Conservation (phyloP, 169 alveolate genomes). For the Condylostoma magnum region DNA sequence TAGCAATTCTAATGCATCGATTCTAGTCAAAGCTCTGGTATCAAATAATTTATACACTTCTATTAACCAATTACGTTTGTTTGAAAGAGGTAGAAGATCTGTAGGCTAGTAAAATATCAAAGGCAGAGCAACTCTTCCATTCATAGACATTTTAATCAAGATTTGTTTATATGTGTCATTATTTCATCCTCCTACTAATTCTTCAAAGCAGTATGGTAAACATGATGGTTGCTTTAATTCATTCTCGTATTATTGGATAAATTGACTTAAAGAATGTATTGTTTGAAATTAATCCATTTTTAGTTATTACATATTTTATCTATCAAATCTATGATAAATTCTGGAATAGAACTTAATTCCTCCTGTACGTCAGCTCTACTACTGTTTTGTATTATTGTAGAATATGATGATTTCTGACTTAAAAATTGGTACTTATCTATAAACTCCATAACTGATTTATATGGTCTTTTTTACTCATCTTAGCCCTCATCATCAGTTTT, state of each 20-base stretch:
- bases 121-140: slow-evolving; percentile 56
- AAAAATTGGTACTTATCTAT: too few relatives aligned
- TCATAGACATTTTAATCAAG: slow-evolving; percentile 46
- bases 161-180: slow-evolving; percentile 65
- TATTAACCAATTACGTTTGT: slow-evolving; percentile 42
- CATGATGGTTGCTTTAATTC: slow-evolving; percentile 42
- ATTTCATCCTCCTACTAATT: slow-evolving; percentile 70
- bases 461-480: too few relatives aligned
- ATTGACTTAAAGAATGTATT: not conserved
- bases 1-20: slow-evolving; percentile 63
- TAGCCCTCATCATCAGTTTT: too few relatives aligned
- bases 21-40: slow-evolving; percentile 53
- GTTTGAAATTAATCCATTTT: not conserved
- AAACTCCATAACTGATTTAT: too few relatives aligned
- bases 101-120: slow-evolving; percentile 44
- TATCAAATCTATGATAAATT: too few relatives aligned
- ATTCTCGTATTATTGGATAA: slow-evolving; percentile 20
- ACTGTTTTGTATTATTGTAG: too few relatives aligned
- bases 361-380: too few relatives aligned
- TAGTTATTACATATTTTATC: too few relatives aligned
- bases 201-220: slow-evolving; percentile 50
- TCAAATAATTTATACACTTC: slow-evolving; percentile 52
- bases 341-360: too few relatives aligned
- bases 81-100: slow-evolving; percentile 52
- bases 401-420: too few relatives aligned